phyloP scores from a whole-genome alignment of 176 grass and related monocot genomes.

The Triticum urartu region DNA sequence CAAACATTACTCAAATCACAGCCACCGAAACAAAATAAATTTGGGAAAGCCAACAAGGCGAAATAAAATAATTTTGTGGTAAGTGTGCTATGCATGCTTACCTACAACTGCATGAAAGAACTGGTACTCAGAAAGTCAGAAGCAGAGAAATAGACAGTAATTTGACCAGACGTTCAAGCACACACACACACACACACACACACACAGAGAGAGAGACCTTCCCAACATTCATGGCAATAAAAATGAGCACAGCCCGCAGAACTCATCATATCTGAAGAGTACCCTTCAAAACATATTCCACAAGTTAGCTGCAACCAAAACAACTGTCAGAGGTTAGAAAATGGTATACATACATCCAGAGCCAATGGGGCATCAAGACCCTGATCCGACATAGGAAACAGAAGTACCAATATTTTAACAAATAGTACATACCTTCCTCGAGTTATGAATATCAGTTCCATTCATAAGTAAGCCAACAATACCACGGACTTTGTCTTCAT shows the following conservation, averaged over 20 bases:
- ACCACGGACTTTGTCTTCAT: slow-evolving; percentile 74
- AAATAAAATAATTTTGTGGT: neutral
- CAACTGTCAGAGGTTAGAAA: slow-evolving; percentile 31
- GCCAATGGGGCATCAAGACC: neutral
- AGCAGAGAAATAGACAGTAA: neutral
- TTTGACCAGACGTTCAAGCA: neutral
- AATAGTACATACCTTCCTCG: slow-evolving; percentile 41
- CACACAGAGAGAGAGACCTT: slow-evolving; percentile 47
- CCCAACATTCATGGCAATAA: slow-evolving; percentile 84
- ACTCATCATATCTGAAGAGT: slow-evolving; percentile 47
- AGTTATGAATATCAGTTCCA: slow-evolving; percentile 27
- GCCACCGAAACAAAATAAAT: neutral
- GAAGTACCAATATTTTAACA: slow-evolving; percentile 11
- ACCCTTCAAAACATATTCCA: slow-evolving; percentile 93
- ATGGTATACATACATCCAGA: neutral
- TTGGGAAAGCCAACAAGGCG: neutral
- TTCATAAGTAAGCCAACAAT: slow-evolving; percentile 62
- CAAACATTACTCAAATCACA: neutral
- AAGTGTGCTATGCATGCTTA: neutral
- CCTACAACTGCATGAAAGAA: neutral
- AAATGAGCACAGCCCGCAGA: slow-evolving; percentile 73
- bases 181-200: neutral
- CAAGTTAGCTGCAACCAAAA: slow-evolving; percentile 77
- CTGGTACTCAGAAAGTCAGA: neutral
- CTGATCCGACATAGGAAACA: neutral